Evolutionary conservation across 1,284 basidiomycete species (phyloP).

Genomic region (Rhodotorula sp.): DNA sequence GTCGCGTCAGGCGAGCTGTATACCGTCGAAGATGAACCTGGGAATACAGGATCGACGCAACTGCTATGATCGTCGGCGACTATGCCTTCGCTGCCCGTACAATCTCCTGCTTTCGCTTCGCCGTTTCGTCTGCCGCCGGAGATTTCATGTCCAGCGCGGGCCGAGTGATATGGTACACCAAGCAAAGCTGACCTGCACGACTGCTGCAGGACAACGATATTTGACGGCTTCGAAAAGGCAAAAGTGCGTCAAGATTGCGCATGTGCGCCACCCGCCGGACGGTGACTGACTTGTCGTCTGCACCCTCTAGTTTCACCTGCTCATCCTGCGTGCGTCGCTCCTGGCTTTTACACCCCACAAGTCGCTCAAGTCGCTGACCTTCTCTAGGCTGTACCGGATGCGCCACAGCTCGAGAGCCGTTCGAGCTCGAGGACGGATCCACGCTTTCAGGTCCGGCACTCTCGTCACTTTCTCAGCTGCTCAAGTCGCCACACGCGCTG

Average conservation of each 20-base stretch:
- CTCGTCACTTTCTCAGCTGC: conserved; percentile 61
- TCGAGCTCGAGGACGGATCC: background rate
- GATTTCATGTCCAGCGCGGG: background rate
- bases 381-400: conserved; percentile 71
- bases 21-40: too few species aligned
- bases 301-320: conserved; percentile 18
- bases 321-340: conserved; percentile 27
- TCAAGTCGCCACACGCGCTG: conserved; percentile 60
- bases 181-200: too few species aligned
- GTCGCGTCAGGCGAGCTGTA: too few species aligned
- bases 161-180: background rate
- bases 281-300: too few species aligned
- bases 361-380: conserved; percentile 45
- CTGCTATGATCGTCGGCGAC: too few species aligned
- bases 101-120: background rate
- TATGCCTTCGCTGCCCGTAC: too few species aligned
- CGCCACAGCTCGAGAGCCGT: conserved; percentile 43
- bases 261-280: too few species aligned
- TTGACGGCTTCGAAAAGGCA: conserved; percentile 77
- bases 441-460: conserved; percentile 54
- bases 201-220: conserved; percentile 64
- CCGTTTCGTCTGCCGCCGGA: background rate
- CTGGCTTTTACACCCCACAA: background rate
- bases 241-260: conserved; percentile 1
- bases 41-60: too few species aligned